phyloP scores from a whole-genome alignment of 2,329 filamentous ascomycete species.

The Colletotrichum sansevieriae region DNA sequence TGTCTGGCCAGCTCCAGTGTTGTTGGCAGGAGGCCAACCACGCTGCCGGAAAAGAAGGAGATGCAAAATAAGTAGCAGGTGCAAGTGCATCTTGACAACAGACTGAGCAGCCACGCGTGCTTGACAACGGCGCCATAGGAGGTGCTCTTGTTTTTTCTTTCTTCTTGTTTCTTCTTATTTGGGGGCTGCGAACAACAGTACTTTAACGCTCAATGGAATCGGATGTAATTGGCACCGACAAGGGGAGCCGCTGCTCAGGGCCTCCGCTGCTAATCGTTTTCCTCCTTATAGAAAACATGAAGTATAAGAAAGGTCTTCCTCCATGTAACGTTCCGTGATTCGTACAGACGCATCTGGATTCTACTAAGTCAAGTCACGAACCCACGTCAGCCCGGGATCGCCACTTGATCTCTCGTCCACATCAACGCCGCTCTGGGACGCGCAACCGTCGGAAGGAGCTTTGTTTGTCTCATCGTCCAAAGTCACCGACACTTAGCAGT shows the following conservation, averaged over 20 bases:
- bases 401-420: neutral
- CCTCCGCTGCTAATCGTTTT: neutral
- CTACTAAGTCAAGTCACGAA: neutral
- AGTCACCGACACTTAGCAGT: neutral
- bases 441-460: neutral
- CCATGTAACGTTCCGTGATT: too few species aligned
- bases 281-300: conserved; percentile 3
- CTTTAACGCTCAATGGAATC: too few species aligned
- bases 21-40: neutral
- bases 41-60: too few species aligned
- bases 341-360: neutral
- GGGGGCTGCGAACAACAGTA: too few species aligned
- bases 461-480: conserved; percentile 23
- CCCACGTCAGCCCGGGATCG: neutral
- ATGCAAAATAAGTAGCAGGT: too few species aligned
- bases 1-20: neutral
- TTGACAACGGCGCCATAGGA: neutral
- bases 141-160: neutral
- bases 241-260: neutral
- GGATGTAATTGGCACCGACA: neutral
- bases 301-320: neutral
- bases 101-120: conserved; percentile 12
- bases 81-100: neutral
- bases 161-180: too few species aligned
- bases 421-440: neutral